Conservation (phyloP, 2,329 filamentous ascomycete genomes). For the Xylariaceae sp. region DNA sequence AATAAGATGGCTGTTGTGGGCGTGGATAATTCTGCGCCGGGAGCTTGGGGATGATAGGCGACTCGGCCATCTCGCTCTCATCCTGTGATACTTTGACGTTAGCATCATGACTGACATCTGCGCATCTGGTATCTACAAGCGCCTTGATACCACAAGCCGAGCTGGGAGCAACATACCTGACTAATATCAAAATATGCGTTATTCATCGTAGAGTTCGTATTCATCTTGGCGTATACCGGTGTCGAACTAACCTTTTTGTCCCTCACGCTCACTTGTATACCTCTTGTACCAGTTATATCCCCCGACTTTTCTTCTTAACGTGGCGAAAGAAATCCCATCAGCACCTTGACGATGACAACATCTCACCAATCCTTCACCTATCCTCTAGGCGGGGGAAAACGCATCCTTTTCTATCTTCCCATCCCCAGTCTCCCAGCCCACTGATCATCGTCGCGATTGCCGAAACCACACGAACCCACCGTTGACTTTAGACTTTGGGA, state of each 20-base stretch:
- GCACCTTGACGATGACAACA: not conserved
- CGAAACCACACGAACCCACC: not conserved
- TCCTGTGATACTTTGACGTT: conserved; percentile 22
- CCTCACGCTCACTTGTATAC: not conserved
- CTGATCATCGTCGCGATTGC: conserved; percentile 12
- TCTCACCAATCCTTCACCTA: not conserved
- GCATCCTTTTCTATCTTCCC: conserved; percentile 13
- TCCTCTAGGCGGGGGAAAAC: not conserved
- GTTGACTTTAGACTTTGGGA: conserved; percentile 10
- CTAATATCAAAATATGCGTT: conserved; percentile 20
- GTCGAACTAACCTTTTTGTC: not conserved
- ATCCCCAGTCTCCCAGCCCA: not conserved
- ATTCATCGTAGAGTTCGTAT: conserved; percentile 17
- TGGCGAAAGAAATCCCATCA: not conserved
- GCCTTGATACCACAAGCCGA: not conserved
- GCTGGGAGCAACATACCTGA: conserved; percentile 14
- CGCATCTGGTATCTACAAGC: not conserved
- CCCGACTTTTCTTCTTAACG: not conserved
- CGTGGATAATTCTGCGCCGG: conserved; percentile 9
- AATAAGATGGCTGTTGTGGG: not conserved
- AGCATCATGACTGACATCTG: not conserved
- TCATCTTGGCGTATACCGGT: not conserved
- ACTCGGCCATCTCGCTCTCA: conserved; percentile 23
- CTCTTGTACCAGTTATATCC: not conserved
- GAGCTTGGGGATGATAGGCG: conserved; percentile 23